Base-by-base conservation (phyloP, 1,284 basidiomycete genomes). In the Cryptococcus sp. region DNA sequence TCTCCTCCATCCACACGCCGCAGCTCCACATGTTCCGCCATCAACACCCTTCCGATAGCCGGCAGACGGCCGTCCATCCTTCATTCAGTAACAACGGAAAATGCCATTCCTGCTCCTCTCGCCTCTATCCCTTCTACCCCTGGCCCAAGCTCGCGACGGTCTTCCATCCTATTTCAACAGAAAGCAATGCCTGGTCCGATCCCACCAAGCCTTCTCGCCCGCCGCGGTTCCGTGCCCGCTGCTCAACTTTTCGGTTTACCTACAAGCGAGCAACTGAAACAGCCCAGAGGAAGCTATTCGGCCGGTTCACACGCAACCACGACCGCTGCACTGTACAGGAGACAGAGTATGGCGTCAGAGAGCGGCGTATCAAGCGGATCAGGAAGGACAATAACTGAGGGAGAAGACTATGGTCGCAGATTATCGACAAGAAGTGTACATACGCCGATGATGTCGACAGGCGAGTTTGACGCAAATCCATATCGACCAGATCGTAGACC, bases 141-240 rank as follows among this genome's bases (percentile, higher is more conserved):
- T 46, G 56, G 29, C 23, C 22, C 34, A 29, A 55, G 11, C 40
- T 41, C 22, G 22, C 55, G 55, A 17, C 37, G 48, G 4, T 55
- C 47, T 8, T 47, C 62, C 16, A 46, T 68, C 6, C 58, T 64
- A 20, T 70, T 68, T 54, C 59, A 63, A 20, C 59, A 62, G 43
- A 53, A 59, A 38, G 55, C 63, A 0, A 49, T 68, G 5, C 61
- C 62, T 11, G 62, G 63, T 22, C 66, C 66, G 0, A 65, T 70
- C 34, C 68, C 68, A 3, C 68, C 68, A 3, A 57, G 51, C 20
- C 61, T 70, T 5, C 65, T 70, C 26, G 63, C 65, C 2, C 54
- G 67, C 45, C 59, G 66, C 6, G 67, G 67, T 3, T 60, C 58
- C 1, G 48, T 65, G 10, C 63, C 63, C 19, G 59, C 55, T 1